These are phyloP conservation scores for Vicia sativa DNA, from an alignment of 306 rosid species.

Conservation along the genomic window DNA sequence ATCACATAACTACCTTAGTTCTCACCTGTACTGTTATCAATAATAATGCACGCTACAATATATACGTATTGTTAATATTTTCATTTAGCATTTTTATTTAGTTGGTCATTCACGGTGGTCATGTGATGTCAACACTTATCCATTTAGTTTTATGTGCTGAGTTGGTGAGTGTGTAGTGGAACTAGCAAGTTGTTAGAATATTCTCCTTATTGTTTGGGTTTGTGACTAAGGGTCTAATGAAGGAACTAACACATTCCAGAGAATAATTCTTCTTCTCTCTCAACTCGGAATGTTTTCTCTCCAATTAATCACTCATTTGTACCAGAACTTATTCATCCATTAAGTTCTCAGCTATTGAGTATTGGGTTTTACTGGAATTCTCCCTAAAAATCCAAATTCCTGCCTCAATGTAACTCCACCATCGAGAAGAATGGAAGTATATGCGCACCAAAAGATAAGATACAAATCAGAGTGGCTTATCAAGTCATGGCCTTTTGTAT, in stretches of 20 bases:
- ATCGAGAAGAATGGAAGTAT: neutral
- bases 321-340: neutral
- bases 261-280: neutral
- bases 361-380: neutral
- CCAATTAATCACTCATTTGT: neutral
- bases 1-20: constrained; percentile 1
- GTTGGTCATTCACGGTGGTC: neutral
- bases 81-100: neutral
- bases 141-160: neutral
- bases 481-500: constrained; percentile 78
- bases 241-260: neutral
- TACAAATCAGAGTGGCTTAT: neutral
- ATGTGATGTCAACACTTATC: neutral
- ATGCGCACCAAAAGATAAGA: constrained; percentile 6
- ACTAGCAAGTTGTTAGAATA: constrained; percentile 1
- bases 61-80: neutral
- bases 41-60: neutral
- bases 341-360: neutral
- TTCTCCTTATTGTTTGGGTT: neutral
- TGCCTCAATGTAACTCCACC: neutral
- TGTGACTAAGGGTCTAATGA: neutral
- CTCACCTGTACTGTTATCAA: neutral
- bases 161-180: neutral
- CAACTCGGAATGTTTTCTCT: neutral
- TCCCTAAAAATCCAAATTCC: neutral